Evolutionary conservation across 495 filamentous ascomycete species (phyloP).

Genomic region (Chlorociboria aeruginascens): DNA sequence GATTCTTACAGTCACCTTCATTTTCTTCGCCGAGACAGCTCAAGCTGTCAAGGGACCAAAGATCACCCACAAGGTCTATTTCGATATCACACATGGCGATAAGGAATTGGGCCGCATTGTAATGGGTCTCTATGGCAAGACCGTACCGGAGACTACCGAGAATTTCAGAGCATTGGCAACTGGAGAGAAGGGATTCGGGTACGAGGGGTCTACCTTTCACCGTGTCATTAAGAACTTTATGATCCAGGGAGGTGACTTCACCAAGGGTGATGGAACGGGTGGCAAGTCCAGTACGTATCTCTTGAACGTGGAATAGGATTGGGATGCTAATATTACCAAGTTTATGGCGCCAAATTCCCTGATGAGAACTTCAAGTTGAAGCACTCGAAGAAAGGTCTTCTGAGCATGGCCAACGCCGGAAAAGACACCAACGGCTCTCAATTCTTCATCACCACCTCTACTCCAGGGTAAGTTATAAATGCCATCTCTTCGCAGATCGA

Average conservation of each 20-base stretch:
- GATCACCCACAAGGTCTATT: constrained; percentile 96
- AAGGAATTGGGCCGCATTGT: constrained; percentile 76
- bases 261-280: constrained; percentile 87
- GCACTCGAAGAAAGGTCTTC: constrained; percentile 47
- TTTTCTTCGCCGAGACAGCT: constrained; percentile 58
- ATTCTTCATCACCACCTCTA: constrained; percentile 90
- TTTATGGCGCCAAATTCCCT: constrained; percentile 89
- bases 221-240: constrained; percentile 98
- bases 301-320: not conserved
- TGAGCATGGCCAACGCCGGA: constrained; percentile 95
- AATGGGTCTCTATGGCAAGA: constrained; percentile 94
- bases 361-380: constrained; percentile 99
- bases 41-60: constrained; percentile 82
- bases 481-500: not conserved
- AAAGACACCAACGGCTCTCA: constrained; percentile 98
- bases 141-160: constrained; percentile 92
- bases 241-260: constrained; percentile 99
- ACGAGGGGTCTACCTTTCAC: constrained; percentile 93
- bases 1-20: constrained; percentile 58
- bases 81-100: constrained; percentile 88
- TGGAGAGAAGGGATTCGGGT: constrained; percentile 94
- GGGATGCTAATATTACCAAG: constrained; percentile 20
- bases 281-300: constrained; percentile 71
- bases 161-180: constrained; percentile 97
- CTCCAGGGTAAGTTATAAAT: constrained; percentile 53